Base-by-base conservation (phyloP, 2,329 filamentous ascomycete species). In the Raffaelea ambrosiae region DNA sequence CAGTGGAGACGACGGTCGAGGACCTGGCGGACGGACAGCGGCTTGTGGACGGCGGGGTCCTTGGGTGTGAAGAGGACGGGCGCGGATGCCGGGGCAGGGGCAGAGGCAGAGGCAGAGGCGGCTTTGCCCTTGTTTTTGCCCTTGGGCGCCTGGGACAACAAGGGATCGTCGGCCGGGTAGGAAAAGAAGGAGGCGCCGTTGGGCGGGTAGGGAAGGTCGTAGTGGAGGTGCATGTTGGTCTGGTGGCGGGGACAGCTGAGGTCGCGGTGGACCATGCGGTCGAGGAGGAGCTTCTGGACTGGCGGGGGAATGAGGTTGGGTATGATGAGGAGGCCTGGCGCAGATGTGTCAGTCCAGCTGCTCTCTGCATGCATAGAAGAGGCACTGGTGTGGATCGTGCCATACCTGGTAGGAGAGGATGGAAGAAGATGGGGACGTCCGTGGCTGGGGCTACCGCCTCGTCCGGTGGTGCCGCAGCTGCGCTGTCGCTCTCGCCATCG, bases 1-100 rank as follows among this genome's bases (percentile, higher is more conserved):
- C 93, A 98, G 56, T 91, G 88, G 21, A 97, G 76, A 52, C 87
- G 90, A 53, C 83, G 85, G 49, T 83, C 78, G 40, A 97, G 72
- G 26, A 91, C 79, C 58, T 83, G 82, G 43, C 77, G 71, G 46
- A 86, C 71, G 2, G 78, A 75, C 10, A 96, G 70, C 3, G 87
- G 74, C 51, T 83, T 86, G 66, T 96, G 90, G n/a, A 89, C 66
- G 0, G 63, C 54, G 0, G 85, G 72, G 57, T 95, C 81, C 47
- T 86, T 85, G 7, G 91, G 88, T 22, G 53, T 61, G 57, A 84
- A 80, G 36, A 69, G 70, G 52, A 79, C 77, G 16, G 13, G 14
- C 5, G 7, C 35, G 7, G 35, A n/a, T 13, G 26, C 0, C 75
- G 72, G n/a, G n/a, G n/a, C n/a, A n/a, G n/a, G n/a, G 11, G 69